These are phyloP conservation scores for Hypoxylon sp. DNA, from an alignment of 2,329 filamentous ascomycete genomes.

Conservation along the genomic window DNA sequence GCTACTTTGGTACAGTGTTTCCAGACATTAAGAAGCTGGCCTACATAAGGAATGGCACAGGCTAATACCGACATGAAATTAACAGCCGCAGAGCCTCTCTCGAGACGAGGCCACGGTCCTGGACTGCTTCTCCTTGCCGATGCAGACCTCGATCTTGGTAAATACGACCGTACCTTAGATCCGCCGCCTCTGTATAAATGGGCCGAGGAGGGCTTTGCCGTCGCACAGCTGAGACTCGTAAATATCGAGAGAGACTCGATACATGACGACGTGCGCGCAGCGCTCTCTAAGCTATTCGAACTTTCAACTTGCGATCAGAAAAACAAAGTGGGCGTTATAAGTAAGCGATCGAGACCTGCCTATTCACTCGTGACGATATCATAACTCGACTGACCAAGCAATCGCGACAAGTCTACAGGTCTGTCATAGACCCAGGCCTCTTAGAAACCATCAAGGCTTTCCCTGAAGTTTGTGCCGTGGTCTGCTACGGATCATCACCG, in stretches of 20 bases:
- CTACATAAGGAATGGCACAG: background rate
- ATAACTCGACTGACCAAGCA: constrained; percentile 1
- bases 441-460: constrained; percentile 34
- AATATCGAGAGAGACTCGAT: constrained; percentile 10
- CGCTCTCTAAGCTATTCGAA: constrained; percentile 34
- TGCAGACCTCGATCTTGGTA: constrained; percentile 30
- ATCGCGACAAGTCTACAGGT: constrained; percentile 26
- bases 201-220: constrained; percentile 74
- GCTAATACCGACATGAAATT: constrained; percentile 22
- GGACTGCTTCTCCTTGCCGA: constrained; percentile 47
- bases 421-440: constrained; percentile 10
- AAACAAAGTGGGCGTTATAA: constrained; percentile 28
- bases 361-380: background rate
- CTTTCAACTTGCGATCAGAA: constrained; percentile 25
- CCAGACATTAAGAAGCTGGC: too few species aligned
- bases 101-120: constrained; percentile 49
- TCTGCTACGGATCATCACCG: constrained; percentile 26
- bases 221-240: constrained; percentile 58
- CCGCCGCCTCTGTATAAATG: constrained; percentile 70
- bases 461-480: constrained; percentile 31
- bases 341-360: constrained; percentile 12
- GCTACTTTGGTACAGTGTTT: background rate
- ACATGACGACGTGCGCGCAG: constrained; percentile 27
- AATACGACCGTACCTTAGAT: constrained; percentile 45
- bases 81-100: constrained; percentile 46